Conservation (phyloP, 495 filamentous ascomycete species). For the Xylaria bambusicola region DNA sequence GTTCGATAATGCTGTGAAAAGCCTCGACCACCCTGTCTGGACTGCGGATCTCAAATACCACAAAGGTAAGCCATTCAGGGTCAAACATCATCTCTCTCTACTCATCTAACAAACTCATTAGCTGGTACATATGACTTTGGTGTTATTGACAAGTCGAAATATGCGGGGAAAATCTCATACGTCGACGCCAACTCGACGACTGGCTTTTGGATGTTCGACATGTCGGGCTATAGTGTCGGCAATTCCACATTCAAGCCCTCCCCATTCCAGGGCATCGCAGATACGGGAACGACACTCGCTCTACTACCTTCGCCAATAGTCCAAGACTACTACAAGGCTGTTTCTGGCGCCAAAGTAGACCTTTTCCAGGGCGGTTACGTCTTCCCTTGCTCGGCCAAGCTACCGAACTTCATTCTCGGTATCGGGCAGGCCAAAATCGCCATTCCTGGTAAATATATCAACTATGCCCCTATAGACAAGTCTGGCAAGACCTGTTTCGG, state of each 20-base stretch:
- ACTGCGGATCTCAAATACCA: slow-evolving; percentile 67
- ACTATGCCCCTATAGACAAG: slow-evolving; percentile 47
- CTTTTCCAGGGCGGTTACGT: slow-evolving; percentile 58
- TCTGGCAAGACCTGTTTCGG: slow-evolving; percentile 53
- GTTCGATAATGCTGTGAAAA: slow-evolving; percentile 65
- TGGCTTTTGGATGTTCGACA: slow-evolving; percentile 72
- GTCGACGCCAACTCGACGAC: slow-evolving; percentile 55
- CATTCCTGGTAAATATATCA: slow-evolving; percentile 57
- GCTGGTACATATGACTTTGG: slow-evolving; percentile 74
- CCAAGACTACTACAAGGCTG: slow-evolving; percentile 61
- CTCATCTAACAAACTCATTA: slow-evolving; percentile 14
- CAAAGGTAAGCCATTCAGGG: slow-evolving; percentile 26
- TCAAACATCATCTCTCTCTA: neutral
- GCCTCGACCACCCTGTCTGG: slow-evolving; percentile 62
- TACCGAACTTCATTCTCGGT: slow-evolving; percentile 62
- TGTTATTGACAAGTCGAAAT: slow-evolving; percentile 61
- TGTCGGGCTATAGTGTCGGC: slow-evolving; percentile 62
- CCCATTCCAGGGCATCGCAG: slow-evolving; percentile 52
- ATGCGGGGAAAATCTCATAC: slow-evolving; percentile 65
- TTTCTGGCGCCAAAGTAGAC: slow-evolving; percentile 51
- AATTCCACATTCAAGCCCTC: slow-evolving; percentile 34
- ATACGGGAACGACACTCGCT: slow-evolving; percentile 73
- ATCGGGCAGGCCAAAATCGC: slow-evolving; percentile 52
- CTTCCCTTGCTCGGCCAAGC: slow-evolving; percentile 58
- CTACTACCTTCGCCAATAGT: slow-evolving; percentile 58